Percentiles rank a stretch among this genome's conserved stretches.
These are phyloP conservation scores for Pythium diclinum DNA, from an alignment of 352 stramenopile species.

Conservation along the genomic window DNA sequence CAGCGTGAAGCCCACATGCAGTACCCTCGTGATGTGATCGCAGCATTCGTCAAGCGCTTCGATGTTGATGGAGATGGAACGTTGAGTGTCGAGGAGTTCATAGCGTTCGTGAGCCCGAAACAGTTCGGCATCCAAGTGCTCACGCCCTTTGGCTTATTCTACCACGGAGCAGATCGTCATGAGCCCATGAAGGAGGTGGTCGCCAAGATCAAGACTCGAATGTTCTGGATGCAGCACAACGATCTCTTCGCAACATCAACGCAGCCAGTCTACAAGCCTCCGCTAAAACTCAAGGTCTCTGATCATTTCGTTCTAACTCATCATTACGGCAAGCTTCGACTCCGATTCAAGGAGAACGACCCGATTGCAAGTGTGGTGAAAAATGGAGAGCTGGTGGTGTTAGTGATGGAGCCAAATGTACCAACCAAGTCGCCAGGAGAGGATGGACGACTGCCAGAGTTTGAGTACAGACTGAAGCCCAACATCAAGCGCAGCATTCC, in stretches of 20 bases:
- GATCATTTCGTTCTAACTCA: conserved; percentile 35
- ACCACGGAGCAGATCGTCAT: conserved; percentile 28
- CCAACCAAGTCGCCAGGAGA: background rate
- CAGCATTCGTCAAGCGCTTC: conserved; percentile 45
- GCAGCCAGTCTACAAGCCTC: conserved; percentile 6
- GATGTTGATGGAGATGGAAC: conserved; percentile 41
- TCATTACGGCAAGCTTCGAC: conserved; percentile 34
- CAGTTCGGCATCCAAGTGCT: conserved; percentile 45
- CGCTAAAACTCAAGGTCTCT: conserved; percentile 35
- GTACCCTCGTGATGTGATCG: conserved; percentile 32
- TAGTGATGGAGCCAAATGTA: conserved; percentile 13
- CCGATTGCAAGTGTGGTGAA: conserved; percentile 27
- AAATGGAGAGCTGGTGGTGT: conserved; percentile 46
- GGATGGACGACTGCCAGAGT: background rate
- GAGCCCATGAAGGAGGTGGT: conserved; percentile 33
- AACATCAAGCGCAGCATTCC: conserved; percentile 21
- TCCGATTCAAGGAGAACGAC: conserved; percentile 28
- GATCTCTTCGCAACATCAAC: conserved; percentile 30
- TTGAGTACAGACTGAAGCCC: conserved; percentile 26
- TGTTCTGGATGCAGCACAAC: conserved; percentile 65
- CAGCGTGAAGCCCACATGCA: conserved; percentile 30
- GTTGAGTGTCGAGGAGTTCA: conserved; percentile 48
- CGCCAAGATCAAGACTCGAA: conserved; percentile 38
- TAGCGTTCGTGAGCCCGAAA: conserved; percentile 39
- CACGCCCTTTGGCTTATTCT: conserved; percentile 48